Conservation (phyloP, 169 alveolate species). For the Plasmodium coatneyi region DNA sequence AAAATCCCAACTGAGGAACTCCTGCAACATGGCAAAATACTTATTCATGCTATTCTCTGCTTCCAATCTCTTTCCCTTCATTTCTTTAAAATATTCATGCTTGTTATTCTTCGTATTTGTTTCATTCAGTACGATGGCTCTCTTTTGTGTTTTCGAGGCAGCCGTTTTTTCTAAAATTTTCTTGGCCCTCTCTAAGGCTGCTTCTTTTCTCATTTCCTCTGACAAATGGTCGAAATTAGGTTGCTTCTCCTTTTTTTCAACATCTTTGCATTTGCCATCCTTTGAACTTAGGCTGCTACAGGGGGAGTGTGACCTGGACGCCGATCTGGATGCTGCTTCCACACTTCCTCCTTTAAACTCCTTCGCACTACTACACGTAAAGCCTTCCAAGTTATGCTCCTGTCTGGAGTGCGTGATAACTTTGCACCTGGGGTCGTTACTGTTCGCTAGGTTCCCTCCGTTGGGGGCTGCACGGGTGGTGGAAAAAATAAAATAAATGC, state of each 20-base stretch:
- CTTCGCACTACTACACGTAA: background rate
- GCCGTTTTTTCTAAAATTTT: slow-evolving; percentile 71
- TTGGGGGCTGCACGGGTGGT: background rate
- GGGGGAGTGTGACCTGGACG: slow-evolving; percentile 28
- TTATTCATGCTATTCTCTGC: slow-evolving; percentile 52
- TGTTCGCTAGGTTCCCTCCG: background rate
- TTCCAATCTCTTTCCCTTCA: slow-evolving; percentile 59
- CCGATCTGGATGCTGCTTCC: background rate
- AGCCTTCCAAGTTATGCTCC: background rate
- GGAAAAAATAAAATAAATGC: background rate
- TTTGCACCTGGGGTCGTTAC: background rate
- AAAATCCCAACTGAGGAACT: slow-evolving; percentile 68
- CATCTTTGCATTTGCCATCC: background rate
- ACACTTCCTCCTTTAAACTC: background rate
- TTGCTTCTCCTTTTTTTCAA: background rate
- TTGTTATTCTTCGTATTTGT: slow-evolving; percentile 38
- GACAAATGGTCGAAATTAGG: background rate
- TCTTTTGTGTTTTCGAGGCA: slow-evolving; percentile 43
- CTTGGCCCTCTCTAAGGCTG: slow-evolving; percentile 58
- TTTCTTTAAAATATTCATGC: slow-evolving; percentile 55
- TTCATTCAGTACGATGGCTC: slow-evolving; percentile 74
- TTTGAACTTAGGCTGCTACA: background rate
- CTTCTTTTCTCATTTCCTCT: slow-evolving; percentile 39
- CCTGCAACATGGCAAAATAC: slow-evolving; percentile 54
- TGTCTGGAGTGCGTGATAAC: background rate